Evolutionary conservation across 2,329 filamentous ascomycete genomes (phyloP).

Genomic region (Chalaropsis ovoidea): DNA sequence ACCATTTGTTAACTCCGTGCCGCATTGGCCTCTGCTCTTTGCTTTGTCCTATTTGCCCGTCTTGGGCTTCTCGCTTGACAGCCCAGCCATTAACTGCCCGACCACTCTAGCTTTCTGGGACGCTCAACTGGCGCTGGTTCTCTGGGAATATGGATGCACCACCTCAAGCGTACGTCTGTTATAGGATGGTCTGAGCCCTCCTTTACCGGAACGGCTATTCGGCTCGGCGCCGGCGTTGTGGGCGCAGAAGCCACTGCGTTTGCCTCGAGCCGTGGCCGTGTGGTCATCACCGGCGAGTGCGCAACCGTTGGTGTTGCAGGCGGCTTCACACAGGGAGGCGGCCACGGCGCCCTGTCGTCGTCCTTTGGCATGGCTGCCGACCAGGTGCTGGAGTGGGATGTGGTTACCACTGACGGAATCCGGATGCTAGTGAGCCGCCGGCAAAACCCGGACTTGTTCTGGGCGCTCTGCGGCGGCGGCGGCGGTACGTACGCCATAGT

Average conservation of each 20-base stretch:
- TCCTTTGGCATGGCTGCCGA: constrained; percentile 51
- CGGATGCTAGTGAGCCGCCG: constrained; percentile 40
- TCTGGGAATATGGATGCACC: constrained; percentile 35
- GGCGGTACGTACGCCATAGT: constrained; percentile 51
- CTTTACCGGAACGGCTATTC: constrained; percentile 42
- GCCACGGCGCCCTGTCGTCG: constrained; percentile 45
- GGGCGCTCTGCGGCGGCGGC: constrained; percentile 52
- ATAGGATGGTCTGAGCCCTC: constrained; percentile 28
- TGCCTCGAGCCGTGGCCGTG: constrained; percentile 38
- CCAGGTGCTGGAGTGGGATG: constrained; percentile 46
- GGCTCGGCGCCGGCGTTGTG: constrained; percentile 46
- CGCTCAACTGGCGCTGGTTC: constrained; percentile 33
- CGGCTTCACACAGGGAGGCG: constrained; percentile 52
- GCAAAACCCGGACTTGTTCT: constrained; percentile 49
- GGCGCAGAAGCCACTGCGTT: constrained; percentile 44
- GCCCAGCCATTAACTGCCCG: no score
- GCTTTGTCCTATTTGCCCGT: no score
- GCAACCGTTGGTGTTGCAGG: constrained; percentile 47
- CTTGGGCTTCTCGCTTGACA: no score
- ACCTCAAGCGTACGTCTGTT: constrained; percentile 33
- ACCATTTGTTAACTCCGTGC: neutral
- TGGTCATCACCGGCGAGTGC: constrained; percentile 47
- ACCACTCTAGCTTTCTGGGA: constrained; percentile 31
- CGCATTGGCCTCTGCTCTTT: constrained; percentile 30
- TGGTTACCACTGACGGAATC: constrained; percentile 43